phyloP scores from a whole-genome alignment of 129 eudicot genomes.

The Flaveria robusta region DNA sequence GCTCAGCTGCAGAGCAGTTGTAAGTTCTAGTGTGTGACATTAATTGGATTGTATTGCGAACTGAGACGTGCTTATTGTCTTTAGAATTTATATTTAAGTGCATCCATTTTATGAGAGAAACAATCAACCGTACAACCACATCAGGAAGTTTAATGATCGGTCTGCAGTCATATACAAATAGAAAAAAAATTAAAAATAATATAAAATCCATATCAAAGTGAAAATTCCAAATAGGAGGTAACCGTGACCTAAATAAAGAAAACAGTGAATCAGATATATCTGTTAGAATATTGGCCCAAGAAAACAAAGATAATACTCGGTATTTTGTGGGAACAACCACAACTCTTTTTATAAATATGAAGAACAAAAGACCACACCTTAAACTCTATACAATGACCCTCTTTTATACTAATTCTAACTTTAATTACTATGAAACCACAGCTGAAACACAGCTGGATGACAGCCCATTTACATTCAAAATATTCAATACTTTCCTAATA shows the following conservation, averaged over 20 bases:
- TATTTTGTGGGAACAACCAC: too few relatives aligned
- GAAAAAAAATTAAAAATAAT: background rate
- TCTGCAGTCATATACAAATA: conserved; percentile 49
- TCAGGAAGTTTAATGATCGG: conserved; percentile 67
- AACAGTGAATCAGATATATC: background rate
- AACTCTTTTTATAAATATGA: too few relatives aligned
- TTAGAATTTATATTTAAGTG: conserved; percentile 43
- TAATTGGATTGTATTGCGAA: conserved; percentile 49
- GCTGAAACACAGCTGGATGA: too few relatives aligned
- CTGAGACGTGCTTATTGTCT: conserved; percentile 39
- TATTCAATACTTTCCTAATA: too few relatives aligned
- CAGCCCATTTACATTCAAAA: too few relatives aligned
- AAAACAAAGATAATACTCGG: too few relatives aligned
- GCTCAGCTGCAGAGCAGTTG: conserved; percentile 75
- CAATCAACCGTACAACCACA: conserved; percentile 34
- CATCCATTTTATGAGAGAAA: conserved; percentile 53
- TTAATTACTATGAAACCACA: too few relatives aligned
- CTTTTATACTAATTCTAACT: too few relatives aligned
- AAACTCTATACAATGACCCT: too few relatives aligned
- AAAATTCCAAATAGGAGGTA: background rate
- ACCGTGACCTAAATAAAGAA: background rate
- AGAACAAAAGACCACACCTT: too few relatives aligned
- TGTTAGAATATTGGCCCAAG: too few relatives aligned
- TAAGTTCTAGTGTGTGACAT: conserved; percentile 67
- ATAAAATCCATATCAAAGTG: background rate